Evolutionary conservation across 179 eudicot species (phyloP), one percentile per base, ranked within the genome.

Genomic region (Nepenthes alata): DNA sequence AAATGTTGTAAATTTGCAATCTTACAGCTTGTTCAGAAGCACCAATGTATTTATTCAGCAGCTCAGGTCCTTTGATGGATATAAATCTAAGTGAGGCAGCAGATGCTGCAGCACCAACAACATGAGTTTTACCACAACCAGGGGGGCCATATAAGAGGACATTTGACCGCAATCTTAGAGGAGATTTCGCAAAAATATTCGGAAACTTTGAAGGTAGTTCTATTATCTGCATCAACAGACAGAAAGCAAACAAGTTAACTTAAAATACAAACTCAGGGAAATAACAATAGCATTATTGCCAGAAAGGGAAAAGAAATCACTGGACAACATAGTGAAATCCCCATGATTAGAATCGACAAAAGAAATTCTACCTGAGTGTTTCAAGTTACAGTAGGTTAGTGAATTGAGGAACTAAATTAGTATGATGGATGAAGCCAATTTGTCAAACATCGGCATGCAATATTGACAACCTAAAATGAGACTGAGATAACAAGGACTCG

Each of bases 1-100:
- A 12, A 13, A 25, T 4, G 10, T 13, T 9, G 34, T 11, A 51
- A 2, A 38, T 37, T 55, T 36, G 6, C 51, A 25, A 58, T 59
- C 96, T 88, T 78, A 90, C 97, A 60, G 98, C 95, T 83, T 91
- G 98, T 74, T 91, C 98, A 71, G 98, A 91, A 72, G 98, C 96
- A 78, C 98, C 98, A 75, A 91, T 91, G 75, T 91, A 91, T 72
- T 91, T 91, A 66, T 91, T 91, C 68, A 91, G 85, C 64, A 91
- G 77, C 75, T 91, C 98, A 37, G 98, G 98, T 48, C 98, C 98
- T 76, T 91, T 91, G 55, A 91, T 79, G 2, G 98, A 86, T 75
- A 91, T 86, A 74, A 91, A 91, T 62, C 98, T 78, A 53, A 91
- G 81, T 34, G 96, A 89, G 66, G 93, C 89, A 61, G 98, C 96